Conservation (phyloP, 768 basidiomycete genomes). For the Dioszegia aurantiaca region DNA sequence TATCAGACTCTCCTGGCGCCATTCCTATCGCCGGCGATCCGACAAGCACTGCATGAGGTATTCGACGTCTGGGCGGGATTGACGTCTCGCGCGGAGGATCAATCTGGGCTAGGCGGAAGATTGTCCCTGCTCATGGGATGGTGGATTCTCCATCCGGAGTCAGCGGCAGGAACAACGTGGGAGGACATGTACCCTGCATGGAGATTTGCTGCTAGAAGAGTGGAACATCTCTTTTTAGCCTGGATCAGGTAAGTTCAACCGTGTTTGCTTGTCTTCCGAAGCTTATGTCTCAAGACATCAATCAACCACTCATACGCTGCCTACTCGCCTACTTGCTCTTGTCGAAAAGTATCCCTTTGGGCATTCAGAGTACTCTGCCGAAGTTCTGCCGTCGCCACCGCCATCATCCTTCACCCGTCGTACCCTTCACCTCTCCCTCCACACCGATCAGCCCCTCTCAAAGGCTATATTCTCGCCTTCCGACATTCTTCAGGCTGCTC, state of each 20-base stretch:
- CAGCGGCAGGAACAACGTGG: slow-evolving; percentile 11
- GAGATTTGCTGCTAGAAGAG: slow-evolving; percentile 21
- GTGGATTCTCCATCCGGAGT: slow-evolving; percentile 24
- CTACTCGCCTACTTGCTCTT: slow-evolving; percentile 24
- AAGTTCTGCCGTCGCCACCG: slow-evolving; percentile 22
- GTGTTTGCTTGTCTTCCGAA: not conserved
- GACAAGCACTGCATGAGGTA: slow-evolving; percentile 24
- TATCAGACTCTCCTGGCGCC: slow-evolving; percentile 21
- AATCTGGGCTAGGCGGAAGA: slow-evolving; percentile 22
- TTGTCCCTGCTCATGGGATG: slow-evolving; percentile 29
- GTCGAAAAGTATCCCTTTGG: slow-evolving; percentile 35
- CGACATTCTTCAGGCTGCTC: not conserved
- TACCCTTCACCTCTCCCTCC: slow-evolving; percentile 22
- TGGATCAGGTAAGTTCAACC: slow-evolving; percentile 37
- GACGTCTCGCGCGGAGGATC: slow-evolving; percentile 21
- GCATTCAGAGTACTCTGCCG: slow-evolving; percentile 15
- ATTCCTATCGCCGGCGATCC: not conserved
- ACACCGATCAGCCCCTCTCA: not conserved
- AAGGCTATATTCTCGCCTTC: not conserved
- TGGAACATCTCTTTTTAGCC: slow-evolving; percentile 36
- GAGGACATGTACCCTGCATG: slow-evolving; percentile 32
- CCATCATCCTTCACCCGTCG: slow-evolving; percentile 26
- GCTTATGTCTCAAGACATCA: slow-evolving; percentile 22
- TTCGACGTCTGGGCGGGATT: slow-evolving; percentile 34
- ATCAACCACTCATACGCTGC: slow-evolving; percentile 22